Base-by-base conservation (phyloP, 73 alveolate species). In the Tetrahymena borealis region DNA sequence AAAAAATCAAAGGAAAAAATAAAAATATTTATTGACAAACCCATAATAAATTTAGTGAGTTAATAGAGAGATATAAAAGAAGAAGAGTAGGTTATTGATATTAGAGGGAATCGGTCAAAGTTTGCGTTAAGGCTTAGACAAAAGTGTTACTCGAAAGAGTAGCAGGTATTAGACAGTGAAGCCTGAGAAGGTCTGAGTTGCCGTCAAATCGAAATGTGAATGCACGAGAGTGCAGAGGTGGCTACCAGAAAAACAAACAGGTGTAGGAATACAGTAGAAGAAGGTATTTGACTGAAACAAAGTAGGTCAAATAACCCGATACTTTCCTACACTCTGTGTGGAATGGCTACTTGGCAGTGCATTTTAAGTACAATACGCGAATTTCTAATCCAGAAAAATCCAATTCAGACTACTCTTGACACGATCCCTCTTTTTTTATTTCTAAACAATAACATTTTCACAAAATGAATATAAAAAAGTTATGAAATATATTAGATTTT, bases 161-260 rank as follows among this genome's bases (percentile, higher is more conserved):
- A 60, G 85, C 85, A 60, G 28, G 35, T 15, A 3, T 7, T 60
- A 60, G 85, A 60, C 85, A 60, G 85, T 60, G 85, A 60, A 60
- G 85, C 85, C 85, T 60, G 85, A 60, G 85, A 60, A 60, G 85
- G 85, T 60, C 85, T 60, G 85, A 60, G 85, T 60, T 60, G 85
- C 85, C 85, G 85, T 60, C 85, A 60, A 60, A 24, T 60, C 85
- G 85, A 60, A 60, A 60, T 28, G 85, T 60, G 85, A 60, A 60
- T 60, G 85, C 85, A 60, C 85, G 85, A 60, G 85, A 60, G 85
- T 60, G 85, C 85, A 60, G 85, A 60, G 85, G 85, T 60, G 85
- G 85, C 85, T 60, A 60, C 85, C 85, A 60, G 85, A 60, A 60
- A 60, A 60, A 60, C 28, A 60, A 60, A 60, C 85, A 60, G 28